Evolutionary conservation across 768 basidiomycete genomes (phyloP).

Genomic region (Hericium rajendrae): DNA sequence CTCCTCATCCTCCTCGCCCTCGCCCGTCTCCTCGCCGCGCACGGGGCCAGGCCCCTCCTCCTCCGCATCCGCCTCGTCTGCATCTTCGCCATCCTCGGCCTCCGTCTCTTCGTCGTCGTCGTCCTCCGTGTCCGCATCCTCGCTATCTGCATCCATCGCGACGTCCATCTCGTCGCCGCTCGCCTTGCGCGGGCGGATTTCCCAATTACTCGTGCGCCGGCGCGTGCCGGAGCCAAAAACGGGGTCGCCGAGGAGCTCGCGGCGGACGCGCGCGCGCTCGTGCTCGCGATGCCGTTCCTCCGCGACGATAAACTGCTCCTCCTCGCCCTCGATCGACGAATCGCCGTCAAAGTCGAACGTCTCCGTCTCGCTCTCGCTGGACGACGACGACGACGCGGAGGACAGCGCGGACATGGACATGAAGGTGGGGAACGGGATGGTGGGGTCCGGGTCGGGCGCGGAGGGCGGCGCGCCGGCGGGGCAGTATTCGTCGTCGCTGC

Average conservation of each 20-base stretch:
- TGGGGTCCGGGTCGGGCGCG: conserved; percentile 4
- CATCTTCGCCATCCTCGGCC: conserved; percentile 46
- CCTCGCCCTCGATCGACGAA: conserved; percentile 12
- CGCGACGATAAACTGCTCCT: conserved; percentile 11
- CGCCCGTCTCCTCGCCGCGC: conserved; percentile 1
- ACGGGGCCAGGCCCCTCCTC: conserved; percentile 54
- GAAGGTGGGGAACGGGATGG: conserved; percentile 10
- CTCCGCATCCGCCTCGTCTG: conserved; percentile 26
- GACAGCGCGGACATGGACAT: conserved; percentile 15
- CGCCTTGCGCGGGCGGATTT: conserved; percentile 9
- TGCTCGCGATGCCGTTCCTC: conserved; percentile 11
- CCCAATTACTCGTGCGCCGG: conserved; percentile 24
- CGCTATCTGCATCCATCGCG: conserved; percentile 29
- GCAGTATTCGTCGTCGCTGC: conserved; percentile 1
- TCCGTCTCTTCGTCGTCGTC: conserved; percentile 47
- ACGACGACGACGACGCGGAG: conserved; percentile 14
- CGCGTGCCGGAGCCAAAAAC: conserved; percentile 19
- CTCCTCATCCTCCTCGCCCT: conserved; percentile 24
- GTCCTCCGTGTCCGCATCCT: conserved; percentile 60
- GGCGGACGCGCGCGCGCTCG: conserved; percentile 44
- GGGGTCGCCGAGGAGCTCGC: conserved; percentile 46
- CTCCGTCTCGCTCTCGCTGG: conserved; percentile 18
- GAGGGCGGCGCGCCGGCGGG: conserved; percentile 3
- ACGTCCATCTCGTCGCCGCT: conserved; percentile 1
- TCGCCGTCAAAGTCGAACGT: conserved; percentile 11